A percentile compares a stretch with the other conserved stretches of the same genome.
These are phyloP conservation scores for Scedosporium aurantiacum DNA, from an alignment of 2,329 filamentous ascomycete genomes.

Conservation along the genomic window DNA sequence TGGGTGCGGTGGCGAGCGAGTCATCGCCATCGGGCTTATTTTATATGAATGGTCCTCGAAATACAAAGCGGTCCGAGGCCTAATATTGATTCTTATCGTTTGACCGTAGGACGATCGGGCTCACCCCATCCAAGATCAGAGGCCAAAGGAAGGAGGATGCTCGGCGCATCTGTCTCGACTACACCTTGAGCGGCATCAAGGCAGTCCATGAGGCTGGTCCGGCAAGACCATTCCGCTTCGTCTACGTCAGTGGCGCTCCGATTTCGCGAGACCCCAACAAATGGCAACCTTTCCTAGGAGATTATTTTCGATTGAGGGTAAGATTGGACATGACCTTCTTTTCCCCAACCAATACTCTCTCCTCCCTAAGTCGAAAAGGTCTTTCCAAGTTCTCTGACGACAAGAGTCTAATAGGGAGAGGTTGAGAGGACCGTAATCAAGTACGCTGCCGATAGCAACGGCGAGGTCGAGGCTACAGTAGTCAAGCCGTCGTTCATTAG, in stretches of 20 bases:
- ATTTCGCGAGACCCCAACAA: conserved; percentile 33
- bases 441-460: conserved; percentile 26
- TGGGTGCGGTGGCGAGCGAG: too few species aligned
- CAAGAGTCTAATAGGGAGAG: conserved; percentile 26
- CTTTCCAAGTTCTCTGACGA: too few species aligned
- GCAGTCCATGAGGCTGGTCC: conserved; percentile 18
- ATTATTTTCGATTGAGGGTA: conserved; percentile 38
- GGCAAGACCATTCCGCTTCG: conserved; percentile 29
- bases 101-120: conserved; percentile 25
- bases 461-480: conserved; percentile 24
- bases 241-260: conserved; percentile 36
- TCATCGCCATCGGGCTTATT: too few species aligned
- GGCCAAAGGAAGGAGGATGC: conserved; percentile 23
- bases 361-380: conserved; percentile 20
- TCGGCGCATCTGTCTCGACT: conserved; percentile 28
- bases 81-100: not conserved
- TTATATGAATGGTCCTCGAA: too few species aligned
- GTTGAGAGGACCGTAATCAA: conserved; percentile 31
- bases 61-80: not conserved
- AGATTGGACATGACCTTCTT: conserved; percentile 8
- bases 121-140: conserved; percentile 26
- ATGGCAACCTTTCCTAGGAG: conserved; percentile 22
- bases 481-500: conserved; percentile 33
- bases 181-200: conserved; percentile 19
- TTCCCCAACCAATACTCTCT: not conserved